These are phyloP conservation scores for Tolypocladium guangdongense DNA, from an alignment of 2,329 filamentous ascomycete species.

Conservation along the genomic window DNA sequence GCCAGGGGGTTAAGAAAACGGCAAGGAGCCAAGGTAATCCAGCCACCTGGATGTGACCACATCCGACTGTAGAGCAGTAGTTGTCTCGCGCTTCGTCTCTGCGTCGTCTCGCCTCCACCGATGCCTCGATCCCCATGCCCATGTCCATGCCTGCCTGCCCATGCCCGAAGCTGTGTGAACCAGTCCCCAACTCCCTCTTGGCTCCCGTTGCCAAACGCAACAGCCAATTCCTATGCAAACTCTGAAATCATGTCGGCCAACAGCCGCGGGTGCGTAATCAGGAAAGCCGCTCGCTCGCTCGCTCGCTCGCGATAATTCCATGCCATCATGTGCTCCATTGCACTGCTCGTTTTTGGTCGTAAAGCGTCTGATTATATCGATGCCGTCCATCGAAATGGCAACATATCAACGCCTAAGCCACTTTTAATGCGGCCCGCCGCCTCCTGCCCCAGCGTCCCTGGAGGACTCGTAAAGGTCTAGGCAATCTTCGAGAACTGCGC, in stretches of 20 bases:
- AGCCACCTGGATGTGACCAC: not conserved
- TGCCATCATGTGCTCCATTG: not conserved
- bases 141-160: not conserved
- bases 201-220: not conserved
- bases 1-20: not conserved
- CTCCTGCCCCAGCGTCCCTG: constrained; percentile 20
- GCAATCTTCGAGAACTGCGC: constrained; percentile 25
- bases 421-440: constrained; percentile 13
- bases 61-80: not conserved
- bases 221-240: not conserved
- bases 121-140: not conserved
- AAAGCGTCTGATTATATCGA: not conserved
- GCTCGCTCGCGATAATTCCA: not conserved
- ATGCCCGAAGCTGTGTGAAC: not conserved
- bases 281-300: not conserved
- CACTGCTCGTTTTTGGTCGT: not conserved
- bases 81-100: not conserved
- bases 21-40: not conserved
- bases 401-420: not conserved
- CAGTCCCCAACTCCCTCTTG: not conserved
- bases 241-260: not conserved
- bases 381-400: not conserved
- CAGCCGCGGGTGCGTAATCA: not conserved
- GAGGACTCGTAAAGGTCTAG: constrained; percentile 34
- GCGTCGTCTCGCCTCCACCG: not conserved